Conservation (phyloP, 805 yeast species). For the Ogataea saltuana region DNA sequence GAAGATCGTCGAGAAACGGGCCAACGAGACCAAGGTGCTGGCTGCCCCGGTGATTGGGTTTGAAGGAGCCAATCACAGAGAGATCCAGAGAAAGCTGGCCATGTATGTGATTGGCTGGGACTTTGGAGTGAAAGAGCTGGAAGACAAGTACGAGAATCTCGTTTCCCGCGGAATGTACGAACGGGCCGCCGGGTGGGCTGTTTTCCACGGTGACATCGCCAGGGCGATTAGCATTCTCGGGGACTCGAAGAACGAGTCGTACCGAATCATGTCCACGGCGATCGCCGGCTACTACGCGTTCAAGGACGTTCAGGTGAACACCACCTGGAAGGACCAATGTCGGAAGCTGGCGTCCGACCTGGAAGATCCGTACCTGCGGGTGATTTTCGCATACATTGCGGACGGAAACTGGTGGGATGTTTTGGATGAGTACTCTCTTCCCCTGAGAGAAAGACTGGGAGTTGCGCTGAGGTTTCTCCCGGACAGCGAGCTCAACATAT, state of each 20-base stretch:
- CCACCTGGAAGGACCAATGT: conserved; percentile 92
- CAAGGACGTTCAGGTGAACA: conserved; percentile 56
- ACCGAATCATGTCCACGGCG: conserved; percentile 86
- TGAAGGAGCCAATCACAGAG: conserved; percentile 47
- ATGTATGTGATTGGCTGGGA: conserved; percentile 91
- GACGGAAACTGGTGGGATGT: conserved; percentile 98
- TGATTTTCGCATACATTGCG: conserved; percentile 89
- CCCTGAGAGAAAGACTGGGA: conserved; percentile 84
- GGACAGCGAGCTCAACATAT: conserved; percentile 73
- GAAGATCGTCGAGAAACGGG: conserved; percentile 44
- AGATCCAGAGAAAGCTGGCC: conserved; percentile 73
- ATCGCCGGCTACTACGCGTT: conserved; percentile 85
- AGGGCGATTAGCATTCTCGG: conserved; percentile 80
- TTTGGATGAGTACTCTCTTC: conserved; percentile 83
- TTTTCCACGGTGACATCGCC: conserved; percentile 84
- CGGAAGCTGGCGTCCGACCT: conserved; percentile 84
- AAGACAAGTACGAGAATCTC: conserved; percentile 60
- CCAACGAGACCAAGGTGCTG: conserved; percentile 48
- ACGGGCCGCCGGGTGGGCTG: conserved; percentile 98
- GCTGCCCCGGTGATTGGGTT: conserved; percentile 44
- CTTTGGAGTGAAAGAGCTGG: conserved; percentile 71
- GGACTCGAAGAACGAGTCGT: conserved; percentile 66
- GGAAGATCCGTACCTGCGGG: conserved; percentile 85
- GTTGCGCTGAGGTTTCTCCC: conserved; percentile 85
- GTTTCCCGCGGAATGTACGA: conserved; percentile 63